These are phyloP conservation scores for Saturnispora hagleri DNA, from an alignment of 805 yeast genomes.

Conservation along the genomic window DNA sequence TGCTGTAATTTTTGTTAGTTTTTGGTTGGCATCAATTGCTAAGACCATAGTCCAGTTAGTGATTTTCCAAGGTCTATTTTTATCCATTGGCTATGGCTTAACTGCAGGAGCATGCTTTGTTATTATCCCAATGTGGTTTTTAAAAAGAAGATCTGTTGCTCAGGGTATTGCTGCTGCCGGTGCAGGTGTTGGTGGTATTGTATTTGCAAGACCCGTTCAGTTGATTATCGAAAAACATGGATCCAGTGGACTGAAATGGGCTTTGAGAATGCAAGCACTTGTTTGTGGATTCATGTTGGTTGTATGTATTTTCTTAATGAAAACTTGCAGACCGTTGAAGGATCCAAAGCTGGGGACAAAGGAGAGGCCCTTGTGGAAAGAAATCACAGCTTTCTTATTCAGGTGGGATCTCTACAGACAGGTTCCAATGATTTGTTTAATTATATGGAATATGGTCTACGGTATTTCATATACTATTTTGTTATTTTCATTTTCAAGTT, in stretches of 20 bases:
- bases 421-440: constrained; percentile 20
- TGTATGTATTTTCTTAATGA: constrained; percentile 16
- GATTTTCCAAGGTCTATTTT: constrained; percentile 40
- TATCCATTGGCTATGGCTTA: constrained; percentile 35
- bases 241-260: constrained; percentile 28
- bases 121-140: constrained; percentile 43
- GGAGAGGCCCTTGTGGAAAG: constrained; percentile 15
- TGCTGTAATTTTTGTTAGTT: constrained; percentile 31
- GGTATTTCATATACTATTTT: constrained; percentile 28
- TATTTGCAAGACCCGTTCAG: constrained; percentile 35
- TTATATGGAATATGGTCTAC: constrained; percentile 21
- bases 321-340: constrained; percentile 19
- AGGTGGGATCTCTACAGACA: constrained; percentile 13
- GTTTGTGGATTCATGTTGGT: constrained; percentile 20
- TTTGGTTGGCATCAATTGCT: constrained; percentile 37
- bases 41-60: constrained; percentile 35
- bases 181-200: constrained; percentile 45
- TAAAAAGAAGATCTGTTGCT: constrained; percentile 35
- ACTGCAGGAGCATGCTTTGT: constrained; percentile 28
- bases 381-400: constrained; percentile 11
- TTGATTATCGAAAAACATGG: constrained; percentile 30
- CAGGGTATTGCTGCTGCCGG: constrained; percentile 43
- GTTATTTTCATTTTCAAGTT: constrained; percentile 40
- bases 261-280: constrained; percentile 35
- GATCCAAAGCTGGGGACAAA: constrained; percentile 9